Conservation (phyloP, 2,329 filamentous ascomycete genomes). For the Botrytis medusae region DNA sequence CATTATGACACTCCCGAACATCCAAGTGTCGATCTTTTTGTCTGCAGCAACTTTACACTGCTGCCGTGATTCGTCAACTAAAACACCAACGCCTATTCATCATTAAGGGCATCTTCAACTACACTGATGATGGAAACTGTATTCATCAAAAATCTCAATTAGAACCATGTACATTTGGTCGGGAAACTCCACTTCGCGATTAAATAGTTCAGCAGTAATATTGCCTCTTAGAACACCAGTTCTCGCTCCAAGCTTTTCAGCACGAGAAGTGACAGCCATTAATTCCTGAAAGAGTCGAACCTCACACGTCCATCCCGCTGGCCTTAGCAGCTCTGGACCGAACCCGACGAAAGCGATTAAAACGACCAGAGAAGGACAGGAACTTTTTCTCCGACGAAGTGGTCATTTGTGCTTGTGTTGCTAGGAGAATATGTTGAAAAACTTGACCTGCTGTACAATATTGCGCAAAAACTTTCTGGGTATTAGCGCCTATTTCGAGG, state of each 20-base stretch:
- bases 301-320: conserved; percentile 8
- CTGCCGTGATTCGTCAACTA: conserved; percentile 29
- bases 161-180: conserved; percentile 26
- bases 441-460: conserved; percentile 21
- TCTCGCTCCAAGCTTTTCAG: conserved; percentile 12
- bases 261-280: conserved; percentile 20
- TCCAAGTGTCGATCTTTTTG: conserved; percentile 33
- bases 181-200: conserved; percentile 13
- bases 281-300: conserved; percentile 12
- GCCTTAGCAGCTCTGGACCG: conserved; percentile 7
- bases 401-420: conserved; percentile 17
- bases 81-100: conserved; percentile 22
- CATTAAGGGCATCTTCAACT: conserved; percentile 2
- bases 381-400: conserved; percentile 1
- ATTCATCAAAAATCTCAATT: not conserved
- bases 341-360: conserved; percentile 6
- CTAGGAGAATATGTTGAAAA: conserved; percentile 22
- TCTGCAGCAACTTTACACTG: conserved; percentile 24
- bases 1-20: conserved; percentile 34
- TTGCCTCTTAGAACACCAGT: conserved; percentile 8
- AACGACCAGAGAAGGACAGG: not conserved
- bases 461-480: conserved; percentile 18
- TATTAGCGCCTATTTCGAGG: conserved; percentile 9
- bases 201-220: conserved; percentile 2
- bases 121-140: not conserved